A percentile compares a stretch with the other conserved stretches of the same genome.
Conservation (phyloP, 768 basidiomycete species). For the Tulasnella sp. region DNA sequence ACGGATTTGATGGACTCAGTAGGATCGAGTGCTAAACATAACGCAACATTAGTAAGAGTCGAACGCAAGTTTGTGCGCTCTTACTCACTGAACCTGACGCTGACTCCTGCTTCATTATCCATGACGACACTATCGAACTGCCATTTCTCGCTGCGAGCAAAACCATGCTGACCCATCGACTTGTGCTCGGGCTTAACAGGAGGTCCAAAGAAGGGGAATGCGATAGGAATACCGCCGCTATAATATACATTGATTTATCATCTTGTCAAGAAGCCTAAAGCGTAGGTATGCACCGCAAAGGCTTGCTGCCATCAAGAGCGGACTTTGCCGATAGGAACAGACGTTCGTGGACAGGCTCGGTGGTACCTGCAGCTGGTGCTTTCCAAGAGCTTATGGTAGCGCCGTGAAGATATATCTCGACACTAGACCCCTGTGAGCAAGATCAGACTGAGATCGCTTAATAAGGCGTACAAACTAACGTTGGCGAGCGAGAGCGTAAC, state of each 20-base stretch:
- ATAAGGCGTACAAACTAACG: conserved; percentile 28
- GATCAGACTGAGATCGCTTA: no score
- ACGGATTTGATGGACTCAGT: conserved; percentile 44
- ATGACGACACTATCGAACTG: conserved; percentile 47
- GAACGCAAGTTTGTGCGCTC: no score
- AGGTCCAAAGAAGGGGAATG: conserved; percentile 85
- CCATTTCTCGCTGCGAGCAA: conserved; percentile 76
- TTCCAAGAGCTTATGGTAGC: conserved; percentile 87
- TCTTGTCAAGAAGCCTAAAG: conserved; percentile 29
- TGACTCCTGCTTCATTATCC: conserved; percentile 62
- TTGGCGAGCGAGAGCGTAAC: conserved; percentile 53
- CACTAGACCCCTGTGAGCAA: conserved; percentile 7
- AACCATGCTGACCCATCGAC: conserved; percentile 78
- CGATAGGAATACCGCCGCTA: conserved; percentile 37
- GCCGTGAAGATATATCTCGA: conserved; percentile 62
- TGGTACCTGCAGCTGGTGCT: conserved; percentile 31
- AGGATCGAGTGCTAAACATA: conserved; percentile 37
- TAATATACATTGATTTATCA: conserved; percentile 21
- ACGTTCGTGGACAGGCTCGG: conserved; percentile 42
- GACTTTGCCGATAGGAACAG: conserved; percentile 79
- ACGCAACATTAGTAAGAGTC: conserved; percentile 5
- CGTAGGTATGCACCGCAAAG: conserved; percentile 37
- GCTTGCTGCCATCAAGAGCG: conserved; percentile 66
- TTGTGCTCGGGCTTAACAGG: conserved; percentile 57
- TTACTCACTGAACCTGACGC: conserved; percentile 66